Evolutionary conservation across 306 rosid species (phyloP), one percentile per base, ranked within the genome.

Genomic region (Biancaea sappan): DNA sequence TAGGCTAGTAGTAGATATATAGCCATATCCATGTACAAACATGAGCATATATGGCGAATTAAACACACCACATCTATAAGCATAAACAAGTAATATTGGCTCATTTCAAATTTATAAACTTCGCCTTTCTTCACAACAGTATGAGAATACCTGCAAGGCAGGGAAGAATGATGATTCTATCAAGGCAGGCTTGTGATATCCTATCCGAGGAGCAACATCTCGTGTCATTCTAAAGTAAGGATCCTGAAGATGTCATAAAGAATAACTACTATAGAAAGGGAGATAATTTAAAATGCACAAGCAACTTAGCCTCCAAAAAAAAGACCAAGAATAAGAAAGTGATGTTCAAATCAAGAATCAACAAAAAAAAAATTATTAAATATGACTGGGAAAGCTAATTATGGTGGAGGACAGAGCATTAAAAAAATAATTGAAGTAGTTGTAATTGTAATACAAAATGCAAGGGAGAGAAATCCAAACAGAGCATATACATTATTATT

Each of bases 161-260:
- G 99, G 99, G 74, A 94, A 94, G 81, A 94, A 92, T 66, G 80
- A 77, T 51, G 97, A 87, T 62, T 94, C 97, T 12, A 95, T 95
- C 88, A 95, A 77, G 56, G 98, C 93, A 41, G 97, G 96, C 81
- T 95, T 92, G 82, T 87, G 82, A 77, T 79, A 87, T 50, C 96
- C 97, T 34, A 95, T 54, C 46, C 86, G 81, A 31, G 98, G 97
- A 88, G 99, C 99, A 76, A 92, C 98, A 81, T 95, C 99, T 41
- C 97, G 79, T 32, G 98, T 95, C 99, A 95, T 95, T 80, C 98
- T 89, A 69, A 95, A 95, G 80, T 90, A 95, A 75, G 98, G 96
- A 90, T 95, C 99, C 98, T 90, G 86, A 57, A 77, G 22, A 81
- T 68, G 43, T 62, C 69, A 78, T 31, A 73, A 72, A 81, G 69